Conservation (phyloP, 306 rosid genomes). For the Benincasa hispida region DNA sequence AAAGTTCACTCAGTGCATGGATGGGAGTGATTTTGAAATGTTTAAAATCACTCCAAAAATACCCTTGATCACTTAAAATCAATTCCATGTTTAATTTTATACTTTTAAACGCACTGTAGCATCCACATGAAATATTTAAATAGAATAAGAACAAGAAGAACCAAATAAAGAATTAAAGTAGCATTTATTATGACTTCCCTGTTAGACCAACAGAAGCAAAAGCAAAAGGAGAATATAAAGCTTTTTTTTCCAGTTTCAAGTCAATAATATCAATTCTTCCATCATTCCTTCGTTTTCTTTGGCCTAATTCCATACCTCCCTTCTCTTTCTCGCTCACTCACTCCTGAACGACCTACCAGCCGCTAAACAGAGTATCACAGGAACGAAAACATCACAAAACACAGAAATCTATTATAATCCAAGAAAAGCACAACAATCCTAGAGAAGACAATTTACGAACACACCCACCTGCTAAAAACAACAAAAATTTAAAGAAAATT, state of each 20-base stretch:
- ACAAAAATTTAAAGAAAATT: constrained; percentile 18
- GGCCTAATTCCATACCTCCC: not conserved
- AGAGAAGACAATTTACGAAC: not conserved
- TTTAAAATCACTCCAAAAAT: no score
- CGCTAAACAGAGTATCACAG: not conserved
- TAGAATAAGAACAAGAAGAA: not conserved
- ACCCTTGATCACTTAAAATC: no score
- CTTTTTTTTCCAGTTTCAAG: not conserved
- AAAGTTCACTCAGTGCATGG: not conserved
- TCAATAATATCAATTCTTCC: not conserved
- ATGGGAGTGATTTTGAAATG: no score
- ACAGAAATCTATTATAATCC: not conserved
- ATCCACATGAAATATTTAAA: not conserved
- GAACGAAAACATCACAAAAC: not conserved
- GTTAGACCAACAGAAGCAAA: not conserved
- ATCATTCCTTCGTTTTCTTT: not conserved
- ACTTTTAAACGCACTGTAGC: not conserved
- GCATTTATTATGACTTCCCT: not conserved
- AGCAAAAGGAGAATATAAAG: constrained; percentile 1
- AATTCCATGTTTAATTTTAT: no score
- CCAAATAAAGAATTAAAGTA: not conserved
- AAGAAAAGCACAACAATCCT: not conserved
- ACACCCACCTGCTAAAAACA: not conserved
- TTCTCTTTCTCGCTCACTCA: not conserved
- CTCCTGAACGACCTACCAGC: not conserved